Evolutionary conservation across 176 grass and related monocot species (phyloP), one percentile per base, ranked within the genome.

Genomic region (Cenchrus purpureus): DNA sequence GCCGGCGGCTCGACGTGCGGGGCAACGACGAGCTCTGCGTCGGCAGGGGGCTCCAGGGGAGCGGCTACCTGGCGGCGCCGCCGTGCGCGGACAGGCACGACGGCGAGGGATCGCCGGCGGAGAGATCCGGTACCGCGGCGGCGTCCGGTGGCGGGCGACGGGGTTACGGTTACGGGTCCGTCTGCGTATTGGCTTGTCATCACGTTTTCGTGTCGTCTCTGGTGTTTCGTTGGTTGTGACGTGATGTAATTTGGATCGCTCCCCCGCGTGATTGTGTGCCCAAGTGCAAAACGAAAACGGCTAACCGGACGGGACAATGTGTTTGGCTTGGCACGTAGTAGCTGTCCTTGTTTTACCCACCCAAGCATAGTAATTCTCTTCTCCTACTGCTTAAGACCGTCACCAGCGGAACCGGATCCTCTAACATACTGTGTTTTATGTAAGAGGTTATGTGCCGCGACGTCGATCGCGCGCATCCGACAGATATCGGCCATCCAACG

Each of bases 11-110:
- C 68, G 95, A 97, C 80, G 92, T 97, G 37, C 91, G 92, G 34
- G 86, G 90, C 52, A 97, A 97, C 84, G 77, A 75, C 31, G 84
- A 88, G 77, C 89, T 97, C 42, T 97, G 92, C 84, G 70, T 91
- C 75, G 88, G 83, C 71, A 70, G 61, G 67, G 79, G 60, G 58
- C 75, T 90, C 79, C 68, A 53, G 65, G n/a, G 80, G 75, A 14
- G 73, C 86, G 10, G 61, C 32, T 80, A 94, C 63, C 74, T 94
- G n/a, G 73, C 60, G 12, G 92, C 92, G 45, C 90, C 90, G 37
- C 90, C 86, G 46, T 97, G 94, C 89, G 48, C 46, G 14, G 77
- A 11, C 22, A 5, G 49, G 6, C 48, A 6, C 12, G 0, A 10
- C 12, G 85, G 68, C 77, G 71, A 40, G 4, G 64, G 50, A 5